phyloP scores from a whole-genome alignment of 2,329 filamentous ascomycete species.

The Diaporthe ilicicola region DNA sequence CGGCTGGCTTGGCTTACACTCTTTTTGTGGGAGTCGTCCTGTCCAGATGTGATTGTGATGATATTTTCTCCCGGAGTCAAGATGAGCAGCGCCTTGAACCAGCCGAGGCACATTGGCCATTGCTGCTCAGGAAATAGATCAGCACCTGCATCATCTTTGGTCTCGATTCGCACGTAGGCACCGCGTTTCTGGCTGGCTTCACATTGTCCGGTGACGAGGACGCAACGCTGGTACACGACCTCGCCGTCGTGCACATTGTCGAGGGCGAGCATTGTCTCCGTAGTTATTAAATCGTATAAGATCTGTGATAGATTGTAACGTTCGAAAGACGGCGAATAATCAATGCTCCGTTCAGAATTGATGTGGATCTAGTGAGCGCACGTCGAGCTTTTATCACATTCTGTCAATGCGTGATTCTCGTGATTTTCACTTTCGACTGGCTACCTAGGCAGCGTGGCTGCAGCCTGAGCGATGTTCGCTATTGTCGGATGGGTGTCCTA shows the following conservation, averaged over 20 bases:
- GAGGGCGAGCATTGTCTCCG: neutral
- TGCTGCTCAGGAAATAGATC: slow-evolving; percentile 33
- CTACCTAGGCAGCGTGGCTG: slow-evolving; percentile 8
- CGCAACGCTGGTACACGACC: neutral
- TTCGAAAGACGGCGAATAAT: neutral
- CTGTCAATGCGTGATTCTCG: neutral
- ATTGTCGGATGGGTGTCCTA: neutral
- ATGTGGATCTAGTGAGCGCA: neutral
- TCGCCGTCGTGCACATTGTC: slow-evolving; percentile 3
- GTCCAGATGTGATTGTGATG: slow-evolving; percentile 14
- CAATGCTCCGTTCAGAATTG: neutral
- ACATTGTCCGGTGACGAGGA: neutral
- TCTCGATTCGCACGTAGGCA: neutral
- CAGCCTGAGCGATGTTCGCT: neutral
- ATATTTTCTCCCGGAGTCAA: slow-evolving; percentile 34
- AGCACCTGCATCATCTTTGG: neutral
- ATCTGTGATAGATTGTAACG: neutral
- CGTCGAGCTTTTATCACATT: neutral
- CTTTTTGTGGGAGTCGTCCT: neutral
- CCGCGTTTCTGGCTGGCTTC: neutral
- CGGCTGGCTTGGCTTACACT: neutral
- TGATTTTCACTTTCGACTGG: neutral
- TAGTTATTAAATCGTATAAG: neutral
- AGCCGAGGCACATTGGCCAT: slow-evolving; percentile 34
- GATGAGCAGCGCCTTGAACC: slow-evolving; percentile 37